Evolutionary conservation across 805 yeast species (phyloP), one percentile per base, ranked within the genome.

Genomic region (Nakazawaea anatomiae): DNA sequence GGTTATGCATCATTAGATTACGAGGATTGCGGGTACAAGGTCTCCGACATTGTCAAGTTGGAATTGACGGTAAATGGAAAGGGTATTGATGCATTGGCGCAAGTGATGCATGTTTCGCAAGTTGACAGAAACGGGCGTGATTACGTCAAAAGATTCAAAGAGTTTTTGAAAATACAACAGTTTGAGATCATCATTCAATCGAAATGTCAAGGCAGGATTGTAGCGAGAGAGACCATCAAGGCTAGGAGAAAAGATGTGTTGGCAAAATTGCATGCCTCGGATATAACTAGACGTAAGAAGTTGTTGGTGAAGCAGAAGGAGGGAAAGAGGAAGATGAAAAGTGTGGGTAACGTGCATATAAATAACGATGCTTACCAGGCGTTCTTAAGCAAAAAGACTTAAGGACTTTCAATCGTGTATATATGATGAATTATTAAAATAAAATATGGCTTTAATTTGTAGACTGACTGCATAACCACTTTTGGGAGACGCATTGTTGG

Each of bases 1-100:
- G 99, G 99, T 1, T 92, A 88, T 67, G 98, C 96, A 0, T 88
- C 97, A 0, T 72, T 92, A 48, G 98, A 92, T 68, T 92, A 92
- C 61, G 97, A 94, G 59, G 98, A 92, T 62, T 83, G 86, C 4
- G 99, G 98, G 0, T 92, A 90, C 68, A 76, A 72, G 56, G 77
- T 80, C 35, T 81, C 95, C 1, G 90, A 88, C 61, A 80, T 92
- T 27, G 90, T 88, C 35, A 94, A 92, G 62, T 70, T 92, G 70
- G 97, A 92, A 63, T 73, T 94, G 43, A 72, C 92, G 51, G 96
- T 92, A 4, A 94, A 92, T 64, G 96, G 97, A 2, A 80, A 73
- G 42, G 80, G 96, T 25, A 86, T 92, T 38, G 99, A 92, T 70
- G 98, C 98, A 0, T 73, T 92, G 47, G 89, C 97, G 0, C 91